phyloP scores from a whole-genome alignment of 768 basidiomycete species.

The Artomyces pyxidatus region DNA sequence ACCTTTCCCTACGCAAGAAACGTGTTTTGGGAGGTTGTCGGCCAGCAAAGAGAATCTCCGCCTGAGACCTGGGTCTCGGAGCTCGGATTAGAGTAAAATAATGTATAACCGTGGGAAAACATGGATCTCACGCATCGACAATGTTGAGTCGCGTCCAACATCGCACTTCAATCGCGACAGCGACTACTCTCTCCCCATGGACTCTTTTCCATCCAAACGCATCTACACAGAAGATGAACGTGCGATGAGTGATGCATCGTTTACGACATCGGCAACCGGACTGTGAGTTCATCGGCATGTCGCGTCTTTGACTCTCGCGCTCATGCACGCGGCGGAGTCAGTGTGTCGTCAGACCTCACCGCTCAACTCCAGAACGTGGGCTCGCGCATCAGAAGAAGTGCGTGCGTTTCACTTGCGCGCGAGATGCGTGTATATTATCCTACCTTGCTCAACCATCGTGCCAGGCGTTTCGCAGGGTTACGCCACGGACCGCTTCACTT shows the following conservation, averaged over 20 bases:
- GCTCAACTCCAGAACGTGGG: constrained; percentile 49
- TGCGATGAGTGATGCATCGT: background rate
- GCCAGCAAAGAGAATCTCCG: constrained; percentile 1
- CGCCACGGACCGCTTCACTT: constrained; percentile 20
- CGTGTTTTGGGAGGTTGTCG: no score
- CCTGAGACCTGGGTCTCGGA: constrained; percentile 6
- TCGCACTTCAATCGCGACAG: constrained; percentile 5
- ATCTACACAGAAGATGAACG: background rate
- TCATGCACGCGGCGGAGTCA: constrained; percentile 15
- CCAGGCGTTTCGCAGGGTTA: constrained; percentile 60
- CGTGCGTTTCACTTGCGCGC: constrained; percentile 20
- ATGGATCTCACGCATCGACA: background rate
- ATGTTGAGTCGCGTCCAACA: background rate
- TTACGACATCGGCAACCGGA: background rate
- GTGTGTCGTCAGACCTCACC: constrained; percentile 40
- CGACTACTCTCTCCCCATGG: background rate
- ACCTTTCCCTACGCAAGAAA: no score
- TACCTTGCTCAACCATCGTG: constrained; percentile 17
- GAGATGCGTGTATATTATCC: constrained; percentile 17
- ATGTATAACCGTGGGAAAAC: background rate
- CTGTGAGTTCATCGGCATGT: background rate
- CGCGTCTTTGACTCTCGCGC: background rate
- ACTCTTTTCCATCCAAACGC: constrained; percentile 3
- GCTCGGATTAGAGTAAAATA: constrained; percentile 18
- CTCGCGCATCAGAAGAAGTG: constrained; percentile 55